Percentiles rank a stretch among this genome's conserved stretches.
Conservation (phyloP, 164 flowering plant species). For the Euptelea pleiosperma region DNA sequence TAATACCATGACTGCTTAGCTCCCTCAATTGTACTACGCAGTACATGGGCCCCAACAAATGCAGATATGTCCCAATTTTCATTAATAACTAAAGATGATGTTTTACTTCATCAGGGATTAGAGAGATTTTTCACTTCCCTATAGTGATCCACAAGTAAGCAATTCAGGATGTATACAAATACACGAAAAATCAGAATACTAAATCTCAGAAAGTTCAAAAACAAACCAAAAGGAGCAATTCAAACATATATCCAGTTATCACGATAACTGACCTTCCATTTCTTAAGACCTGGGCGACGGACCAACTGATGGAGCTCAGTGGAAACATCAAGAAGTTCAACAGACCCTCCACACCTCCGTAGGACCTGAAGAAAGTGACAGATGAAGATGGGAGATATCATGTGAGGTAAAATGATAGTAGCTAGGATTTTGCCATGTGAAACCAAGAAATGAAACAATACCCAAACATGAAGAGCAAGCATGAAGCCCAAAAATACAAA, state of each 20-base stretch:
- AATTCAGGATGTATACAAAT: too few relatives aligned
- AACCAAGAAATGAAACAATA: not conserved
- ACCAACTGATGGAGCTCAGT: conserved; percentile 77
- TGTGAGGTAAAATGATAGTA: not conserved
- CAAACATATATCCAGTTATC: not conserved
- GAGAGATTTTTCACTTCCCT: too few relatives aligned
- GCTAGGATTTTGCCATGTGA: not conserved
- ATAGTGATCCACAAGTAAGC: too few relatives aligned
- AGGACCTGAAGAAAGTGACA: conserved; percentile 51
- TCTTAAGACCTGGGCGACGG: conserved; percentile 82
- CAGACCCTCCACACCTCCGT: conserved; percentile 69
- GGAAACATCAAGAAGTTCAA: conserved; percentile 92
- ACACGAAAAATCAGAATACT: not conserved
- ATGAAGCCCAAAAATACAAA: not conserved
- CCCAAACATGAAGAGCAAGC: not conserved
- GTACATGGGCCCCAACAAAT: too few relatives aligned
- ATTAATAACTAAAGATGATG: too few relatives aligned
- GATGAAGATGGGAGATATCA: conserved; percentile 1
- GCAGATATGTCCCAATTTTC: too few relatives aligned
- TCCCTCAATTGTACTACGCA: too few relatives aligned
- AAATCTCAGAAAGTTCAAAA: not conserved
- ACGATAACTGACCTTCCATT: conserved; percentile 81
- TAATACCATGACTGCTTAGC: too few relatives aligned
- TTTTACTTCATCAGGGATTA: too few relatives aligned
- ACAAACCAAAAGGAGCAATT: not conserved